A percentile compares a stretch with the other conserved stretches of the same genome.
Evolutionary conservation across 768 basidiomycete species (phyloP).

Genomic region (Dacryopinax spathularia): DNA sequence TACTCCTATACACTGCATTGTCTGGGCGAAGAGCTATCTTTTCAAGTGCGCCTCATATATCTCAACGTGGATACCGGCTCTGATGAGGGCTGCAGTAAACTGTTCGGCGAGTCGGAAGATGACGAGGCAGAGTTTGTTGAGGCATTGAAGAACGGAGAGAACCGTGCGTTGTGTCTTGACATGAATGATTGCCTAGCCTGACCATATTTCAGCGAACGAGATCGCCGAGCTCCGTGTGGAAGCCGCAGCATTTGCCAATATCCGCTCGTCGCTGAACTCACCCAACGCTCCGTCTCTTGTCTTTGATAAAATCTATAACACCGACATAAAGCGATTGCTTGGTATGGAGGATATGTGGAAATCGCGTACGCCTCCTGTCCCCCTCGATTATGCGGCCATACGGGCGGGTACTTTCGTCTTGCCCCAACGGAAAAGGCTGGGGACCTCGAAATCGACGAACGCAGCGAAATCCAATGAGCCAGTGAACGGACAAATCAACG

Average conservation of each 20-base stretch:
- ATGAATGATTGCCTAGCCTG: background rate
- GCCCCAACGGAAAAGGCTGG: slow-evolving; percentile 12
- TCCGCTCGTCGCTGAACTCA: slow-evolving; percentile 52
- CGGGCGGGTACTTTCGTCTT: slow-evolving; percentile 45
- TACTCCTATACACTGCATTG: slow-evolving; percentile 96
- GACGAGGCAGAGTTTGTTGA: slow-evolving; percentile 78
- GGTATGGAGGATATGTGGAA: slow-evolving; percentile 98
- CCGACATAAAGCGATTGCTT: slow-evolving; percentile 76
- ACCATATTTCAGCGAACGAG: slow-evolving; percentile 51
- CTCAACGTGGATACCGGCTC: background rate
- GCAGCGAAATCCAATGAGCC: slow-evolving; percentile 6
- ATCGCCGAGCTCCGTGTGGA: slow-evolving; percentile 82
- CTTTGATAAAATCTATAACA: slow-evolving; percentile 84
- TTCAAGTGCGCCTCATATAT: slow-evolving; percentile 48
- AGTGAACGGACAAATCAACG: slow-evolving; percentile 18
- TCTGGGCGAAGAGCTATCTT: slow-evolving; percentile 96
- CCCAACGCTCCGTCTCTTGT: slow-evolving; percentile 48
- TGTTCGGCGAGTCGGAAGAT: slow-evolving; percentile 86
- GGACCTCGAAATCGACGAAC: slow-evolving; percentile 14
- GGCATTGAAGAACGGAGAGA: slow-evolving; percentile 85
- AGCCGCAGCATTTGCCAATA: slow-evolving; percentile 71
- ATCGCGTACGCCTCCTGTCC: slow-evolving; percentile 67
- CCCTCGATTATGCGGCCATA: slow-evolving; percentile 71
- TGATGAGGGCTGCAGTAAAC: slow-evolving; percentile 40
- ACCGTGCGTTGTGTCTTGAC: slow-evolving; percentile 40